A percentile compares a stretch with the other conserved stretches of the same genome.
These are phyloP conservation scores for Diplodia scrobiculata DNA, from an alignment of 2,329 filamentous ascomycete genomes.

Conservation along the genomic window DNA sequence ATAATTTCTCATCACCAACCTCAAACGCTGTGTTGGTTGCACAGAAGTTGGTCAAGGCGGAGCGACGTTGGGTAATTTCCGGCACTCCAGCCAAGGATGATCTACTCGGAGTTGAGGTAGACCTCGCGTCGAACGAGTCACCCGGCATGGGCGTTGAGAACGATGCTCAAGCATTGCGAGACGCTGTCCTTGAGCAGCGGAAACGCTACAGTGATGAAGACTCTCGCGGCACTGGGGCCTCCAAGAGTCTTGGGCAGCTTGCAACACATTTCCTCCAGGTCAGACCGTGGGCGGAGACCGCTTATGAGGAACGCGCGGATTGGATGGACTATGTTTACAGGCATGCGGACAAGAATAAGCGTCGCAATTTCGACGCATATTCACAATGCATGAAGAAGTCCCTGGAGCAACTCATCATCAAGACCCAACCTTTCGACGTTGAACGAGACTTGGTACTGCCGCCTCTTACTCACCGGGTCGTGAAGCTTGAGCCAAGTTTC, in stretches of 20 bases:
- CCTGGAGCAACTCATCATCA: constrained; percentile 77
- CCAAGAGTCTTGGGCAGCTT: constrained; percentile 64
- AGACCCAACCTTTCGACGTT: constrained; percentile 74
- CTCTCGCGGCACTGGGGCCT: constrained; percentile 47
- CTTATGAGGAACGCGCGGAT: constrained; percentile 62
- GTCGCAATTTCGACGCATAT: constrained; percentile 58
- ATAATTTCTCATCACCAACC: constrained; percentile 71
- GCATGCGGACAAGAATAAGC: constrained; percentile 49
- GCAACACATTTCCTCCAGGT: constrained; percentile 71
- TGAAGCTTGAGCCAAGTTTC: constrained; percentile 76
- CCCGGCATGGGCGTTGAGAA: constrained; percentile 35
- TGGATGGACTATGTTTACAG: constrained; percentile 72
- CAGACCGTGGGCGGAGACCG: constrained; percentile 73
- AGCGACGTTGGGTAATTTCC: constrained; percentile 84
- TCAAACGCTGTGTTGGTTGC: constrained; percentile 62
- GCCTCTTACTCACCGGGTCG: constrained; percentile 68
- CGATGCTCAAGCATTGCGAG: constrained; percentile 32
- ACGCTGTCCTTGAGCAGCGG: constrained; percentile 45
- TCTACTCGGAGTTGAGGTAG: constrained; percentile 72
- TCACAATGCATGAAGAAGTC: constrained; percentile 65
- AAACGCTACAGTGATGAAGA: constrained; percentile 45
- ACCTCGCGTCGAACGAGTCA: constrained; percentile 47
- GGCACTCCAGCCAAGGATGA: constrained; percentile 80
- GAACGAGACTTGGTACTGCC: constrained; percentile 66
- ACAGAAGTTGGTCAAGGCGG: constrained; percentile 57